Conservation (phyloP, 2,329 filamentous ascomycete species). For the Chaetomium sp. region DNA sequence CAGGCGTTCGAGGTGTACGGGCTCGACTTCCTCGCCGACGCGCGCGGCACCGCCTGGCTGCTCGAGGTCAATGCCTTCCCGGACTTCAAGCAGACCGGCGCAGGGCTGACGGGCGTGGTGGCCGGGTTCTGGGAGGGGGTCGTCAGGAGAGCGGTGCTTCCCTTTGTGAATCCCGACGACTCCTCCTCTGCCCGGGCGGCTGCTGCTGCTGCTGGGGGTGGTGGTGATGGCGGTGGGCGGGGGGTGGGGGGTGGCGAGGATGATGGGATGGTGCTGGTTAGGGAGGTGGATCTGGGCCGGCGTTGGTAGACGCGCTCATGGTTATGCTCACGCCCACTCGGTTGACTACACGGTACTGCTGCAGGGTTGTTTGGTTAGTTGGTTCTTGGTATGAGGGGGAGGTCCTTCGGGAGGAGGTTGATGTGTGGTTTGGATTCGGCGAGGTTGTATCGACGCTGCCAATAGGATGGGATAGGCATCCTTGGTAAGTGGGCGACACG, state of each 20-base stretch:
- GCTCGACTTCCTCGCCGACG: constrained; percentile 84
- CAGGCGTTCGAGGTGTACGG: constrained; percentile 94
- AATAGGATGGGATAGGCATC: background rate
- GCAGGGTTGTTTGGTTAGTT: background rate
- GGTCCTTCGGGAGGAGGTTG: background rate
- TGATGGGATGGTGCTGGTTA: constrained; percentile 55
- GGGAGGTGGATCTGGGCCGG: constrained; percentile 56
- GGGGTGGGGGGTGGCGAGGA: constrained; percentile 35
- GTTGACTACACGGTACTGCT: background rate
- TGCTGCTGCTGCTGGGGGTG: constrained; percentile 1
- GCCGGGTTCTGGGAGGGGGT: constrained; percentile 75
- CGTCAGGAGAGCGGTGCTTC: constrained; percentile 64
- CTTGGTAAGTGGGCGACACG: background rate
- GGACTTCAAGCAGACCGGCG: constrained; percentile 90
- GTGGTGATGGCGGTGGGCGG: constrained; percentile 27
- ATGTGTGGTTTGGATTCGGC: background rate
- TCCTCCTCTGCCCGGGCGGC: constrained; percentile 24
- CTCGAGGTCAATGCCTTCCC: constrained; percentile 96
- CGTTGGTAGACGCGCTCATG: constrained; percentile 33
- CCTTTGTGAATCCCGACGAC: constrained; percentile 61
- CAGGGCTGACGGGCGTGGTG: constrained; percentile 70
- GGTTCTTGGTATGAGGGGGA: background rate
- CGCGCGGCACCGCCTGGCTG: constrained; percentile 65
- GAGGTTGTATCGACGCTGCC: background rate
- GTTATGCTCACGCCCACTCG: background rate